These are phyloP conservation scores for Phytopythium ostracodes DNA, from an alignment of 352 stramenopile species.

Conservation along the genomic window DNA sequence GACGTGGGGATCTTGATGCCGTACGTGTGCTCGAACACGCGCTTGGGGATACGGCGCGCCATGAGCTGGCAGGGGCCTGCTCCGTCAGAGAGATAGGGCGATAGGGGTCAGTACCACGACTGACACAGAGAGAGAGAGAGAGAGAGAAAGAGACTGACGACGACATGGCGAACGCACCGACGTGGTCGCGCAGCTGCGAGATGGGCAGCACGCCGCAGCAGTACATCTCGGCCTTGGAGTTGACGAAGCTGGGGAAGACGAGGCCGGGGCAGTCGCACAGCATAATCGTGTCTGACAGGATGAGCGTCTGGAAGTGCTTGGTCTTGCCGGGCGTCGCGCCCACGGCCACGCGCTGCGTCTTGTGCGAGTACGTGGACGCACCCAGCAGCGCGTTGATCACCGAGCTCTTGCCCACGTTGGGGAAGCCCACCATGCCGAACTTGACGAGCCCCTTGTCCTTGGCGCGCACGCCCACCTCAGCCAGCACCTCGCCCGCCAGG, in stretches of 20 bases:
- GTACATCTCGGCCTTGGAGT: constrained; percentile 98
- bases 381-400: constrained; percentile 99
- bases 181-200: constrained; percentile 96
- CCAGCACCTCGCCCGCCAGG: constrained; percentile 51
- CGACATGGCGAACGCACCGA: constrained; percentile 35
- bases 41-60: constrained; percentile 92
- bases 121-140: too few species aligned
- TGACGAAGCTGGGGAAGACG: constrained; percentile 99
- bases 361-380: constrained; percentile 94
- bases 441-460: constrained; percentile 86
- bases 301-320: constrained; percentile 99
- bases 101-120: too few species aligned
- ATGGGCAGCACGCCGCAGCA: constrained; percentile 98
- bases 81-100: too few species aligned
- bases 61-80: constrained; percentile 94
- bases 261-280: constrained; percentile 99
- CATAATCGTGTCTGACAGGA: constrained; percentile 96
- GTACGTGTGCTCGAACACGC: constrained; percentile 96
- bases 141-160: too few species aligned
- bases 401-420: constrained; percentile 99
- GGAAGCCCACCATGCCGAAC: constrained; percentile 99
- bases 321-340: constrained; percentile 98
- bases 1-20: constrained; percentile 89
- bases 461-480: constrained; percentile 54
- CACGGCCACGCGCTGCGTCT: constrained; percentile 95